Conservation (phyloP, 2,329 filamentous ascomycete species). For the Paecilomyces sp. region DNA sequence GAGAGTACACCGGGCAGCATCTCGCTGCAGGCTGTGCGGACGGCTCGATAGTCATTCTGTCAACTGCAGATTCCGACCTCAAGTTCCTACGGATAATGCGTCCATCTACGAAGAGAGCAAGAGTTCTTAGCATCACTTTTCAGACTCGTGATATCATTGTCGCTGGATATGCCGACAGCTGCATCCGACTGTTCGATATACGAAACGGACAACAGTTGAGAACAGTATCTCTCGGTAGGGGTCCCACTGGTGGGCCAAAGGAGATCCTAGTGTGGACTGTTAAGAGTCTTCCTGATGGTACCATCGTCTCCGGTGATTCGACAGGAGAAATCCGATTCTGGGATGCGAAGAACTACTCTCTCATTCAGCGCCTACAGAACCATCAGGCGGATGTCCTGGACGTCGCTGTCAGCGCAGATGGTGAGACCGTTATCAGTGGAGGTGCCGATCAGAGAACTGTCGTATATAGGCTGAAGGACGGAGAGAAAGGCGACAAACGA, state of each 20-base stretch:
- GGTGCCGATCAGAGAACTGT: slow-evolving; percentile 87
- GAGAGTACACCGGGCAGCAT: slow-evolving; percentile 47
- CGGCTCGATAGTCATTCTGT: slow-evolving; percentile 79
- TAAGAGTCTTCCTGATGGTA: slow-evolving; percentile 76
- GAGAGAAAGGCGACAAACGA: slow-evolving; percentile 45
- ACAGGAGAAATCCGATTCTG: slow-evolving; percentile 90
- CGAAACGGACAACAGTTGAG: slow-evolving; percentile 68
- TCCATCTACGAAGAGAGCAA: slow-evolving; percentile 73
- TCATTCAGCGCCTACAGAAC: slow-evolving; percentile 75
- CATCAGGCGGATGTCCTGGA: slow-evolving; percentile 89
- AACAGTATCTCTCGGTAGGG: slow-evolving; percentile 78
- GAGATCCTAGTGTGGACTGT: slow-evolving; percentile 91
- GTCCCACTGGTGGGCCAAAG: slow-evolving; percentile 67
- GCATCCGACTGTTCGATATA: slow-evolving; percentile 85
- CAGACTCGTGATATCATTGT: slow-evolving; percentile 76
- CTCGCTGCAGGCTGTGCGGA: slow-evolving; percentile 87
- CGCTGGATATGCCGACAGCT: slow-evolving; percentile 92
- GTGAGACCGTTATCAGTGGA: slow-evolving; percentile 75
- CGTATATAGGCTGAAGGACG: slow-evolving; percentile 60
- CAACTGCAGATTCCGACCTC: slow-evolving; percentile 76
- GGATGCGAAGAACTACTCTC: slow-evolving; percentile 86
- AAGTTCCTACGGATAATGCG: slow-evolving; percentile 71
- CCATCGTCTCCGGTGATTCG: slow-evolving; percentile 91
- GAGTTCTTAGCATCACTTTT: slow-evolving; percentile 86
- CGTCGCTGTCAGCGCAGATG: slow-evolving; percentile 73